Base-by-base conservation (phyloP, 2,329 filamentous ascomycete genomes). In the Penicillium sp. region DNA sequence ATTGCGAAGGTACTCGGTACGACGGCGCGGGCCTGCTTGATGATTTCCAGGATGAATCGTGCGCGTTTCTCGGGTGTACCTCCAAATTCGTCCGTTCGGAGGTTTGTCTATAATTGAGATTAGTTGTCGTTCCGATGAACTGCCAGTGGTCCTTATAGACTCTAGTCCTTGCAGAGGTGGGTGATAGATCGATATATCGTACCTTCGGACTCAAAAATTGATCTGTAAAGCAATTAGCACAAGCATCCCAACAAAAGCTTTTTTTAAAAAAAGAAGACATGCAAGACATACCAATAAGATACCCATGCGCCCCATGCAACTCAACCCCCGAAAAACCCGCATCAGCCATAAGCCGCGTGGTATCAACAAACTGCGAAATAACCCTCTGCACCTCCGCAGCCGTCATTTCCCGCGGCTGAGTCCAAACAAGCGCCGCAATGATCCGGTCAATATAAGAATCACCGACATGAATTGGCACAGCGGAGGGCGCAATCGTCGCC, bases 381-480 rank as follows among this genome's bases (percentile, higher is more conserved):
- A 83, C 78, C 0, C 74, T 69, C 15, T 79, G 70, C 36, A 87
- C 84, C 32, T 88, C 84, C 0, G 66, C 63, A 0, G 66, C 23
- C 0, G 74, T 80, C 80, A 88, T 83, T 45, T 78, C 84, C 37
- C 78, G 75, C 0, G 85, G 84, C 1, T 76, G 79, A 2, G 82
- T 80, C 52, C 73, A 72, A 2, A 63, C 51, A 18, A 73, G 24
- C 23, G 50, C 46, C 20, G 61, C 59, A 20, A 67, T 23, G 5
- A 67, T n/a, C 0, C 68, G 68, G 23, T 77, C 70, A 6, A 75
- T 23, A 48, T 69, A 67, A 3, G 68, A 61, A 48, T 73, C 62
- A 0, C 74, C 74, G n/a, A 77, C 51, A 13, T 67, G 58, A 2
- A 78, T 62, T 3, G 73, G 74, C 15, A 78, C 61, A 1, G 62